Base-by-base conservation (phyloP, 495 filamentous ascomycete species). In the Tuber umbilicatum region DNA sequence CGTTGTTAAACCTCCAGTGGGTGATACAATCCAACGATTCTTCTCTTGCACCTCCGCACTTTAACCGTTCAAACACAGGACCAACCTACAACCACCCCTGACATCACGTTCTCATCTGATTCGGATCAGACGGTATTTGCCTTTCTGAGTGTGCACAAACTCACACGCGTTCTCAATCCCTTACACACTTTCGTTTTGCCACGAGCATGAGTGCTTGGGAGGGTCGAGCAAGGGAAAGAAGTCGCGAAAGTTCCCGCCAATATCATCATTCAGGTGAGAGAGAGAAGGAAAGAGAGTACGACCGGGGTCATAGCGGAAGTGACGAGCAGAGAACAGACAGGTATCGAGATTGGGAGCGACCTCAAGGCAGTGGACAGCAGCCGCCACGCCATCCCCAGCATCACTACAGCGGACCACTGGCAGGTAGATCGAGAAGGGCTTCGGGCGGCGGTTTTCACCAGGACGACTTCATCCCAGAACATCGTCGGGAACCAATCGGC, bases 101-200 rank as follows among this genome's bases (percentile, higher is more conserved):
- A 64, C 55, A 64, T 64, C 27, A 64, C 55, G 27, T 27, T 64
- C 55, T 64, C 55, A 64, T 64, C 55, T 64, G 55, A 64, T 64
- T 64, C 55, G 31, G 55, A 64, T 27, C 5, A 35, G 55, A 64
- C 55, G 55, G 55, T 27, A 35, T 35, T 64, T 31, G 14, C 55
- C 55, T 64, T 31, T 35, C 14, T 5, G 27, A 31, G 55, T 35
- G 55, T 35, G 27, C 55, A 64, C 27, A 64, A 64, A 35, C 55
- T 64, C 27, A 31, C 55, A 64, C 55, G 55, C 27, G 55, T 35
- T 16, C 5, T 17, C 27, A 64, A 64, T 64, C 27, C 27, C 55
- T 64, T 64, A 19, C 19, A 64, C 55, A 17, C 55, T 64, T 64
- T 35, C 55, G 27, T 31, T 64, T 64, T 64, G 55, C 55, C 14